Evolutionary conservation across 2,329 filamentous ascomycete species (phyloP).

Genomic region (Lithohypha guttulata): DNA sequence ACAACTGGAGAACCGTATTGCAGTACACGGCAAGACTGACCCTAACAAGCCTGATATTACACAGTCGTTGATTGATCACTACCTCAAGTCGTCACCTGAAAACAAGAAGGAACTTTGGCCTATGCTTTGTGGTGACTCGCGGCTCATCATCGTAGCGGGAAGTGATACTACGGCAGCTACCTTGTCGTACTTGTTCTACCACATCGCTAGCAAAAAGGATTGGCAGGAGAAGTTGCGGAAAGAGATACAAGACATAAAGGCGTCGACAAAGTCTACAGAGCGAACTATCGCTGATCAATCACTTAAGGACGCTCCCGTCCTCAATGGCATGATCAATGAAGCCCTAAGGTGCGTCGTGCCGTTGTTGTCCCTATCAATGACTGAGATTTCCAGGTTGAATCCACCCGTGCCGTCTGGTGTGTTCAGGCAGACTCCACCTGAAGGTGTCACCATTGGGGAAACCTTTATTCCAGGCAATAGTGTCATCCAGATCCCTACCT

Average conservation of each 20-base stretch:
- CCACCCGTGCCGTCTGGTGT: slow-evolving; percentile 31
- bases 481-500: slow-evolving; percentile 21
- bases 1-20: slow-evolving; percentile 26
- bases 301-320: slow-evolving; percentile 9
- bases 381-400: too few relatives aligned
- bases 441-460: slow-evolving; percentile 29
- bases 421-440: slow-evolving; percentile 28
- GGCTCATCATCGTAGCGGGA: slow-evolving; percentile 25
- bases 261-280: background rate
- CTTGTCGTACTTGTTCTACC: slow-evolving; percentile 33
- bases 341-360: too few relatives aligned
- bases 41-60: slow-evolving; percentile 21
- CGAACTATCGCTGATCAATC: background rate
- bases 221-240: slow-evolving; percentile 14
- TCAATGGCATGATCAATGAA: slow-evolving; percentile 32
- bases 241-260: slow-evolving; percentile 2
- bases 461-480: slow-evolving; percentile 26
- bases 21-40: slow-evolving; percentile 19
- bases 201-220: slow-evolving; percentile 25
- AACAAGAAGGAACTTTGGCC: slow-evolving; percentile 17
- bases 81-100: slow-evolving; percentile 14
- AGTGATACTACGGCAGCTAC: slow-evolving; percentile 34
- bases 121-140: slow-evolving; percentile 23
- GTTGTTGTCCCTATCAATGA: too few relatives aligned
- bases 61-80: slow-evolving; percentile 21